These are phyloP conservation scores for Pyrenophora teres DNA, from an alignment of 2,329 filamentous ascomycete genomes.

Conservation along the genomic window DNA sequence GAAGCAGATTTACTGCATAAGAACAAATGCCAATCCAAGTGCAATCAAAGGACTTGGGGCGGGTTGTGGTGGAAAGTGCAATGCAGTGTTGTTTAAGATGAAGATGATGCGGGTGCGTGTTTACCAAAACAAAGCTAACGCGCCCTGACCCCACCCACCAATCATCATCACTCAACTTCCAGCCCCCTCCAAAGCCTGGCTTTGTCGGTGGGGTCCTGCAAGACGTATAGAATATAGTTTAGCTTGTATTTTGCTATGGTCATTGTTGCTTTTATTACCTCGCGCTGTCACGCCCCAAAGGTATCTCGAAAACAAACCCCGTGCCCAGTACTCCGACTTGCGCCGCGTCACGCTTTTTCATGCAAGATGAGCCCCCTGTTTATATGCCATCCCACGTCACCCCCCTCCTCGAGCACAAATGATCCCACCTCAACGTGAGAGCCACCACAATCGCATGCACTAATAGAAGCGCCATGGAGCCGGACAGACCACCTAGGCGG, in stretches of 20 bases:
- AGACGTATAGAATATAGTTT: too few species aligned
- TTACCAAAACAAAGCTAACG: conserved; percentile 27
- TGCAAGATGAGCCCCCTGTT: background rate
- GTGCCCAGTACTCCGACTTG: background rate
- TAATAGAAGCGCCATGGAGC: conserved; percentile 50
- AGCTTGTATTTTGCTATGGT: background rate
- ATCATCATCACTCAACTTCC: conserved; percentile 14
- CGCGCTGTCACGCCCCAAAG: conserved; percentile 3
- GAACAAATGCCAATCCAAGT: conserved; percentile 25
- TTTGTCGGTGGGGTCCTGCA: too few species aligned
- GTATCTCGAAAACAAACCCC: conserved; percentile 12
- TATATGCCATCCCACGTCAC: conserved; percentile 26
- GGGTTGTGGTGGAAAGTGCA: conserved; percentile 36
- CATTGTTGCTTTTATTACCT: conserved; percentile 4
- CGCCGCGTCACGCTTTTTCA: too few species aligned
- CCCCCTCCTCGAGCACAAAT: conserved; percentile 40
- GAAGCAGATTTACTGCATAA: conserved; percentile 21
- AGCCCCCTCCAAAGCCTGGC: background rate
- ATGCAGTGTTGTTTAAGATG: conserved; percentile 28
- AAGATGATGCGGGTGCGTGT: conserved; percentile 26
- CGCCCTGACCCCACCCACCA: conserved; percentile 19
- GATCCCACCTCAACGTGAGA: conserved; percentile 38
- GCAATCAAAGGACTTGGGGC: conserved; percentile 20
- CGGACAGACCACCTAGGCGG: conserved; percentile 42
- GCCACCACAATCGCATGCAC: conserved; percentile 55